Conservation (phyloP, 2,329 filamentous ascomycete species). For the Periconia digitata region DNA sequence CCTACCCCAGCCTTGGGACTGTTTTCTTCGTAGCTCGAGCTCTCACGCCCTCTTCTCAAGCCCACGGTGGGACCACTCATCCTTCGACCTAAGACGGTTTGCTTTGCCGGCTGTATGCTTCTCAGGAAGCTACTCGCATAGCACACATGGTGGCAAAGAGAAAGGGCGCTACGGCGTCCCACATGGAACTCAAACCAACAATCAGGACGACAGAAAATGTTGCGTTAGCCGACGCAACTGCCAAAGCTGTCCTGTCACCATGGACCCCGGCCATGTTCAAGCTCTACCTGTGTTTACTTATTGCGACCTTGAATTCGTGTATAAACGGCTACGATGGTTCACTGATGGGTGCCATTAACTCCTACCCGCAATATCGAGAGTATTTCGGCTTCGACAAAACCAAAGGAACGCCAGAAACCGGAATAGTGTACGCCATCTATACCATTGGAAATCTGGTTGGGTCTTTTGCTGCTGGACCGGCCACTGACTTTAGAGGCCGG, state of each 20-base stretch:
- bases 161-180: conserved; percentile 9
- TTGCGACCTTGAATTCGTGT: conserved; percentile 49
- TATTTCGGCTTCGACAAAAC: conserved; percentile 47
- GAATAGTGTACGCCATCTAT: conserved; percentile 54
- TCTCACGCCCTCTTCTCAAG: background rate
- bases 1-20: background rate
- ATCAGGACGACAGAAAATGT: conserved; percentile 30
- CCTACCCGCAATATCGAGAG: conserved; percentile 47
- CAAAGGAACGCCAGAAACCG: conserved; percentile 46
- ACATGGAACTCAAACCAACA: conserved; percentile 21
- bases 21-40: background rate
- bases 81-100: background rate
- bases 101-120: too few species aligned
- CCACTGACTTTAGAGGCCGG: conserved; percentile 45
- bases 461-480: conserved; percentile 48
- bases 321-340: conserved; percentile 55
- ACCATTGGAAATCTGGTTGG: conserved; percentile 50
- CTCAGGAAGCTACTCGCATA: too few species aligned
- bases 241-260: conserved; percentile 48
- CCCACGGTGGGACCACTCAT: background rate
- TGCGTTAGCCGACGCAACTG: conserved; percentile 48
- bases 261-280: conserved; percentile 50
- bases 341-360: conserved; percentile 54
- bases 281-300: conserved; percentile 46
- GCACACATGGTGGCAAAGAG: conserved; percentile 7